Conservation (phyloP, 176 grass and related monocot genomes). For the Calamus simplicifolius region DNA sequence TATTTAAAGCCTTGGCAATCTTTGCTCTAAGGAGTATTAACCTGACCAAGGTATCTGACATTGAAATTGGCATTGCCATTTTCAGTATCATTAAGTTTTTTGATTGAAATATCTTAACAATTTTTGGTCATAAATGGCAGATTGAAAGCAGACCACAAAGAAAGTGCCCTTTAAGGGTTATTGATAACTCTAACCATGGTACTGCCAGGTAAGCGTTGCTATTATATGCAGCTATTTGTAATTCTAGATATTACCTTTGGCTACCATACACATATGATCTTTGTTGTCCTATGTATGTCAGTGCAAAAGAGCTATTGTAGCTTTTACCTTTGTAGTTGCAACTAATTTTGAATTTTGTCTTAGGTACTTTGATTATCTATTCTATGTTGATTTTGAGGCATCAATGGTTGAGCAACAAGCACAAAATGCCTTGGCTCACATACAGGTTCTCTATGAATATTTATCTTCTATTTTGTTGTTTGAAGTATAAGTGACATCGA, state of each 20-base stretch:
- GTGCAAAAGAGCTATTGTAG: neutral
- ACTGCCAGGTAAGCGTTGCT: constrained; percentile 29
- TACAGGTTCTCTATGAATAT: constrained; percentile 23
- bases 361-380: constrained; percentile 63
- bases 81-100: neutral
- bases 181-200: constrained; percentile 38
- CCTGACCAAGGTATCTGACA: constrained; percentile 40
- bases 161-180: constrained; percentile 34
- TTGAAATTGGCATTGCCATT: no score
- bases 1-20: constrained; percentile 44
- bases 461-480: no score
- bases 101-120: neutral
- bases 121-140: constrained; percentile 20
- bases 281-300: no score
- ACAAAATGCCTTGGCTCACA: constrained; percentile 48
- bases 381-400: constrained; percentile 58
- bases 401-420: constrained; percentile 43
- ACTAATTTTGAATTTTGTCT: neutral
- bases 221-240: constrained; percentile 2
- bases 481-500: no score
- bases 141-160: constrained; percentile 51
- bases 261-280: no score
- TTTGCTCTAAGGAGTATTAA: constrained; percentile 49
- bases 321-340: neutral
- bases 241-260: neutral